These are phyloP conservation scores for Paratinospora sagittata DNA, from an alignment of 164 flowering plant genomes.

Conservation along the genomic window DNA sequence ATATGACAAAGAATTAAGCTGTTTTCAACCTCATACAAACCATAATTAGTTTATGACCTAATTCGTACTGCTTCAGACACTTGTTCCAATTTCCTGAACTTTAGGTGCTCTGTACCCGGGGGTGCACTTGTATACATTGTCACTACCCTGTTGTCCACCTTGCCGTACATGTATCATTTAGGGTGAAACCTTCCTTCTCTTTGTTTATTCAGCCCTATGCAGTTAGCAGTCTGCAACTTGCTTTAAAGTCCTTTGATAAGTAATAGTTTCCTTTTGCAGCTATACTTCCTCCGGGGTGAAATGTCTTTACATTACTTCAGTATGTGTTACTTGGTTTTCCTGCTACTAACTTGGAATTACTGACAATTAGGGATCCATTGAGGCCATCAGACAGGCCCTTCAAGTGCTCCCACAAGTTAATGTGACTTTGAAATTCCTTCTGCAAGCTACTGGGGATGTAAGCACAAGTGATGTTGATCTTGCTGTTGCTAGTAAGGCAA, in stretches of 20 bases:
- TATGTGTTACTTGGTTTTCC: background rate
- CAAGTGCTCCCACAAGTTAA: slow-evolving; percentile 86
- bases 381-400: slow-evolving; percentile 87
- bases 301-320: background rate
- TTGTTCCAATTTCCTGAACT: too few species aligned
- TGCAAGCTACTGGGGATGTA: slow-evolving; percentile 86
- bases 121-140: too few species aligned
- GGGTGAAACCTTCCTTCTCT: background rate
- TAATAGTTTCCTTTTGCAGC: background rate
- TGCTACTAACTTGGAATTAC: slow-evolving; percentile 6
- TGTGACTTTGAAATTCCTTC: slow-evolving; percentile 73
- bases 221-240: background rate
- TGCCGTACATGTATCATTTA: background rate
- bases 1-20: too few species aligned
- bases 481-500: slow-evolving; percentile 70
- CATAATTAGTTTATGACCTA: too few species aligned
- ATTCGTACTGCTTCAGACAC: too few species aligned
- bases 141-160: too few species aligned
- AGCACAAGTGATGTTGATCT: slow-evolving; percentile 85
- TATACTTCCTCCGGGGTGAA: too few species aligned
- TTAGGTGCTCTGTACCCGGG: too few species aligned
- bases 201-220: background rate
- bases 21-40: too few species aligned
- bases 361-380: slow-evolving; percentile 74
- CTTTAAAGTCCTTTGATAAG: background rate